These are phyloP conservation scores for Citrus glauca DNA, from an alignment of 345 rosid species.

Conservation along the genomic window DNA sequence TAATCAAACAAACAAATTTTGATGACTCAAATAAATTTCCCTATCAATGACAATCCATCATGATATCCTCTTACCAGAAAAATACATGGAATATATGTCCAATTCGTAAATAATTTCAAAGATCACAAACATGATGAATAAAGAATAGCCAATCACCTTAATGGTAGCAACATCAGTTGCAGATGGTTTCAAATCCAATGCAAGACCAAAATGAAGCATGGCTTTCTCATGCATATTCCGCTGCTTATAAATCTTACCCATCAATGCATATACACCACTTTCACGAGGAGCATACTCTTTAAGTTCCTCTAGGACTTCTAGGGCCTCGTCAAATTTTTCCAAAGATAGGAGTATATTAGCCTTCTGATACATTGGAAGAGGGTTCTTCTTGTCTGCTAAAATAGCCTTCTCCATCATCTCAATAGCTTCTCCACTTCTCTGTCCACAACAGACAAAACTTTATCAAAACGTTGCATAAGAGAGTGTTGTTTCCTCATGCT, in stretches of 20 bases:
- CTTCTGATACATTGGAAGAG: constrained; percentile 98
- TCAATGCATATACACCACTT: constrained; percentile 88
- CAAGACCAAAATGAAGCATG: constrained; percentile 90
- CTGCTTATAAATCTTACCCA: constrained; percentile 87
- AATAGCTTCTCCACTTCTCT: constrained; percentile 90
- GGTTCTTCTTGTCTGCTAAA: constrained; percentile 84
- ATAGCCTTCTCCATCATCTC: constrained; percentile 91
- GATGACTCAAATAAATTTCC: neutral
- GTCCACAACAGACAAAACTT: constrained; percentile 14
- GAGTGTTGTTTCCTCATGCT: neutral
- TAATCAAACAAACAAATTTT: too few species aligned
- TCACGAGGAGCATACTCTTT: constrained; percentile 92
- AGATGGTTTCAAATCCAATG: constrained; percentile 95
- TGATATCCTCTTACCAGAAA: neutral
- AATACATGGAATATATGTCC: neutral
- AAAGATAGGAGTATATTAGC: constrained; percentile 77
- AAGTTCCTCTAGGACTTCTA: constrained; percentile 87
- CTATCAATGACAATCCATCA: neutral
- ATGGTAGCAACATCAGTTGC: constrained; percentile 88
- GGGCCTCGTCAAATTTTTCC: constrained; percentile 81
- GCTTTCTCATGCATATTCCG: constrained; percentile 78
- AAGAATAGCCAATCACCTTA: constrained; percentile 51
- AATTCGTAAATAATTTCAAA: neutral
- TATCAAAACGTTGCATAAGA: constrained; percentile 2
- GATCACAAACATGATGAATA: neutral